Evolutionary conservation across 2,329 filamentous ascomycete genomes (phyloP).

Genomic region (Paramyrothecium roridum): DNA sequence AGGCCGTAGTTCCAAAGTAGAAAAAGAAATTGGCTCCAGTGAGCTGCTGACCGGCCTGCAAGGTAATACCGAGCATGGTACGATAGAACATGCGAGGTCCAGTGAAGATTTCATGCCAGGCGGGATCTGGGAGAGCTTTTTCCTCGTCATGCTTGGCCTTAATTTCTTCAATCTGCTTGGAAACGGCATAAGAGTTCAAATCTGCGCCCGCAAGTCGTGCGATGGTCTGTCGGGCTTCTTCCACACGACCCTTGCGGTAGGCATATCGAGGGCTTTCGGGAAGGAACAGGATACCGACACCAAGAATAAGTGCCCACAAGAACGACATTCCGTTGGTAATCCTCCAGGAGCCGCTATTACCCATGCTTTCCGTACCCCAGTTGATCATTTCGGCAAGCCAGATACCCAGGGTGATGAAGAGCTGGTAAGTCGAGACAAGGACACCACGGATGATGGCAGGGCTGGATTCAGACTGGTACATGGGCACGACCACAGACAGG

Average conservation of each 20-base stretch:
- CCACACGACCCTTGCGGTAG: conserved; percentile 41
- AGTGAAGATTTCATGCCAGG: conserved; percentile 61
- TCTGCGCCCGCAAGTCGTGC: conserved; percentile 41
- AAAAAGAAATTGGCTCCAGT: conserved; percentile 69
- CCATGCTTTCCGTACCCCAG: conserved; percentile 51
- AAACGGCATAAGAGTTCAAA: conserved; percentile 34
- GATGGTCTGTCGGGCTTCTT: conserved; percentile 46
- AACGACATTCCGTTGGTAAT: conserved; percentile 58
- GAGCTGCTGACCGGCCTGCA: conserved; percentile 66
- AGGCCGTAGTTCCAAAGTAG: conserved; percentile 65
- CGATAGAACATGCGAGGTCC: conserved; percentile 65
- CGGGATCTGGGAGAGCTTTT: conserved; percentile 39
- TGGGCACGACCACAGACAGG: conserved; percentile 61
- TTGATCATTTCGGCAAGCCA: conserved; percentile 57
- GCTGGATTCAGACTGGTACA: conserved; percentile 67
- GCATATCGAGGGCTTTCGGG: conserved; percentile 54
- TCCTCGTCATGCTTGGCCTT: conserved; percentile 46
- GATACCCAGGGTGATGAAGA: conserved; percentile 68
- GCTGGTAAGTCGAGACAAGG: conserved; percentile 63
- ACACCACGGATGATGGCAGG: conserved; percentile 63
- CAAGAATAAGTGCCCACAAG: conserved; percentile 51
- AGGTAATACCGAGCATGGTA: conserved; percentile 56
- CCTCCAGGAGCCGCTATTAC: conserved; percentile 54
- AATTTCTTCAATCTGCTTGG: conserved; percentile 49
- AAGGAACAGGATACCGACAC: conserved; percentile 46